These are phyloP conservation scores for Candida argentea DNA, from an alignment of 805 yeast species.

Conservation along the genomic window DNA sequence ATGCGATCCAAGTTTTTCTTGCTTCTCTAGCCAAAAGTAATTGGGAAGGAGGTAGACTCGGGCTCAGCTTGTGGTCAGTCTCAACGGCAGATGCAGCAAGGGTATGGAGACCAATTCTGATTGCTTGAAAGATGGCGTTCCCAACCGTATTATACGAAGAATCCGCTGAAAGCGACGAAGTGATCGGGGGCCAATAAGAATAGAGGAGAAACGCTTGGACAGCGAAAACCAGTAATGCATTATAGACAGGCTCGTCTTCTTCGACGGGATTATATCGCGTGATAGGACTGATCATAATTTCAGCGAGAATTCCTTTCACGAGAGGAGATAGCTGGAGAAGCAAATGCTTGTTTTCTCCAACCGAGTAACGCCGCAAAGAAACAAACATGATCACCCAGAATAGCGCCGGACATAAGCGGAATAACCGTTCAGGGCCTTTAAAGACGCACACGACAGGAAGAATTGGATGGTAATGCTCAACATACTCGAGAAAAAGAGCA, in stretches of 20 bases:
- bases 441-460: conserved; percentile 79
- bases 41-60: conserved; percentile 16
- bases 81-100: conserved; percentile 18
- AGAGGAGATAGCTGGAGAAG: conserved; percentile 55
- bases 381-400: conserved; percentile 92
- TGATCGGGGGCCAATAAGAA: conserved; percentile 93
- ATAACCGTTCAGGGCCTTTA: conserved; percentile 75
- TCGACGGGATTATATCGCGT: conserved; percentile 74
- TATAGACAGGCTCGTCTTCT: conserved; percentile 70
- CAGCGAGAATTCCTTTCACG: conserved; percentile 71
- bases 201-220: conserved; percentile 87
- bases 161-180: conserved; percentile 90
- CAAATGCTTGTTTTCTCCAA: conserved; percentile 24
- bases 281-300: conserved; percentile 83
- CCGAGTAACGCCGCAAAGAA: conserved; percentile 47
- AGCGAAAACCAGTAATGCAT: conserved; percentile 84
- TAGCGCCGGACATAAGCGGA: conserved; percentile 72
- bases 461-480: conserved; percentile 69
- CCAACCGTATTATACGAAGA: conserved; percentile 95
- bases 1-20: conserved; percentile 84
- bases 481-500: conserved; percentile 59
- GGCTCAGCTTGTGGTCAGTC: conserved; percentile 1
- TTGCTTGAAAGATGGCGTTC: conserved; percentile 85
- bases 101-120: conserved; percentile 81
- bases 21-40: conserved; percentile 57